Evolutionary conservation across 805 yeast genomes (phyloP), one percentile per base, ranked within the genome.

Genomic region (Hanseniaspora lindneri): DNA sequence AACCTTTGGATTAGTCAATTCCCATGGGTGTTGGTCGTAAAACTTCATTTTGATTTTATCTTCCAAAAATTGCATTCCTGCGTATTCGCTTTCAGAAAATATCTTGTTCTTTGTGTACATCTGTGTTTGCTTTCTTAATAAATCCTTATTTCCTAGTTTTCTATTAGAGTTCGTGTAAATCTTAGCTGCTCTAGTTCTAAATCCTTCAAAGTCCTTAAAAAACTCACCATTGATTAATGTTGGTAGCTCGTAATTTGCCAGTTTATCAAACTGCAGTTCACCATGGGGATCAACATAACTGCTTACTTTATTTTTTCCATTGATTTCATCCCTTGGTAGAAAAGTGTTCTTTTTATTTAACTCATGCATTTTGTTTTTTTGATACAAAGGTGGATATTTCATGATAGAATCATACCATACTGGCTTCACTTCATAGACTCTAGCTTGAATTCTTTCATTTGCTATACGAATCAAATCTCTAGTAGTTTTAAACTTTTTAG

Each of bases 11-110:
- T 94, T 75, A 1, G 97, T 85, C 47, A 88, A 69, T 66, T 92
- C 98, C 98, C 98, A 92, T 6, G 98, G 98, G 65, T 92, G 98
- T 61, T 88, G 96, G 51, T 78, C 77, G 64, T 80, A 89, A 60
- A 92, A 92, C 21, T 83, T 69, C 41, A 75, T 71, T 67, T 98
- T 77, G 56, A 92, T 66, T 56, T 80, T 77, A 65, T 92, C 98
- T 64, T 89, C 73, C 4, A 67, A 59, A 50, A 58, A 68, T 21
- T 54, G 54, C 33, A 68, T 55, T 16, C 49, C 42, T 28, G 30
- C 42, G 30, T 21, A 44, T 23, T 36, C 16, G 37, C 54, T 54
- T n/a, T 51, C 40, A 21, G 27, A 7, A n/a, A 36, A 36, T 7
- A 36, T 20, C 28, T 36, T 36, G 20, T 36, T 36, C 28, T 36